These are phyloP conservation scores for Vitis amurensis DNA, from an alignment of 164 flowering plant species.

Conservation along the genomic window DNA sequence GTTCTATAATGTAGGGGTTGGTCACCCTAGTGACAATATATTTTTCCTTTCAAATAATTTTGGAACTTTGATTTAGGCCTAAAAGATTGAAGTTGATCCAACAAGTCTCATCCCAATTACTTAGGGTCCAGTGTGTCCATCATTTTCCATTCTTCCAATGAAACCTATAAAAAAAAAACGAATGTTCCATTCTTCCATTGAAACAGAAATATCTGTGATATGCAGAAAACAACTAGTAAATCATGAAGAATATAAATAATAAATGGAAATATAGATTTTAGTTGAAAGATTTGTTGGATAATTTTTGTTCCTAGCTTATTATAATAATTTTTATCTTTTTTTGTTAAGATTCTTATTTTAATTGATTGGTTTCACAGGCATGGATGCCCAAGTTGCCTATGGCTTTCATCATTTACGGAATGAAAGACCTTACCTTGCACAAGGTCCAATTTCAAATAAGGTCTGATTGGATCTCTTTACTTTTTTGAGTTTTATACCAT, in stretches of 20 bases:
- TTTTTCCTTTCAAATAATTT: background rate
- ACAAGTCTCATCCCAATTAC: background rate
- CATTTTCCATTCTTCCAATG: no score
- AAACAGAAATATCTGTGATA: no score
- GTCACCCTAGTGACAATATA: no score
- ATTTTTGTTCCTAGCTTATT: background rate
- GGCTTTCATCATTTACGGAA: slow-evolving; percentile 96
- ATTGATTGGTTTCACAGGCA: slow-evolving; percentile 48
- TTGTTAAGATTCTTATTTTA: slow-evolving; percentile 1
- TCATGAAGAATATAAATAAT: background rate
- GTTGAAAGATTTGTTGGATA: background rate
- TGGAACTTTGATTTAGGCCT: background rate
- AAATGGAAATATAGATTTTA: background rate
- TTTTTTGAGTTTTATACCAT: background rate
- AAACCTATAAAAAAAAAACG: no score
- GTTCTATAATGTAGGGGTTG: no score
- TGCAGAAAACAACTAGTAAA: background rate
- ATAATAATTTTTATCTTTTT: background rate
- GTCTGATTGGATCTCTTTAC: slow-evolving; percentile 31
- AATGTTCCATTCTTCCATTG: no score
- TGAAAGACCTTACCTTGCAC: slow-evolving; percentile 93
- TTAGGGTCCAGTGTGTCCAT: background rate
- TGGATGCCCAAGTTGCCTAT: slow-evolving; percentile 99
- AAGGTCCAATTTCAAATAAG: slow-evolving; percentile 95
- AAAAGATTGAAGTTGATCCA: background rate